Base-by-base conservation (phyloP, 805 yeast genomes). In the Zygoascus flipseniorum region DNA sequence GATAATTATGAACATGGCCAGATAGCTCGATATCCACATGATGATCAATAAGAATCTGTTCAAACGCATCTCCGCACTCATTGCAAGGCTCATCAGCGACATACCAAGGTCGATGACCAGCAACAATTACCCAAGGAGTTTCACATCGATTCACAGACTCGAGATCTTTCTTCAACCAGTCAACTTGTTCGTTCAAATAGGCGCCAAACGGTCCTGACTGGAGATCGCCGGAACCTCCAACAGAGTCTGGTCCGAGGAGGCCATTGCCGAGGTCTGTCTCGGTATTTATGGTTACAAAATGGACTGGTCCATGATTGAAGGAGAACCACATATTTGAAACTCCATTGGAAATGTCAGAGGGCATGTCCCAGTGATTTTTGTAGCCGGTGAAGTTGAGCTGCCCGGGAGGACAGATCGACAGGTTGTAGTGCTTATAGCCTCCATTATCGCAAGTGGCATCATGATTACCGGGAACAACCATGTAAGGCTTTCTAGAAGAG, bases 41-140 rank as follows among this genome's bases (percentile, higher is more conserved):
- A 51, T 56, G 47, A 31, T 60, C 54, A 37, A 53, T 20, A 5
- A 64, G 39, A 10, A 59, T 23, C 19, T 51, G 50, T 48, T 64
- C 67, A 54, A 64, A 64, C 4, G 61, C 64, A 6, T 57, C 45
- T 11, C 35, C 43, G 48, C 62, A 61, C 11, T 51, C 49, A 23
- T 52, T 52, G 20, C 56, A 50, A 42, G 47, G 47, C 45, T 50
- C 50, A 45, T 53, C 60, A 32, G 65, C 57, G n/a, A 59, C 64
- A 48, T 65, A 65, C 68, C 67, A 65, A 10, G 69, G 69, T 20
- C 68, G 58, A 53, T 65, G 69, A 16, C 65, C 68, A 8, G 57
- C 51, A 10, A 57, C 67, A 28, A 55, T 52, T 9, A 57, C 52
- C 67, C 58, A 66, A 5, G 69, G 69, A 16, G 69, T 66, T 35